phyloP scores from a whole-genome alignment of 2,329 filamentous ascomycete species.

The Botrytis galanthina region DNA sequence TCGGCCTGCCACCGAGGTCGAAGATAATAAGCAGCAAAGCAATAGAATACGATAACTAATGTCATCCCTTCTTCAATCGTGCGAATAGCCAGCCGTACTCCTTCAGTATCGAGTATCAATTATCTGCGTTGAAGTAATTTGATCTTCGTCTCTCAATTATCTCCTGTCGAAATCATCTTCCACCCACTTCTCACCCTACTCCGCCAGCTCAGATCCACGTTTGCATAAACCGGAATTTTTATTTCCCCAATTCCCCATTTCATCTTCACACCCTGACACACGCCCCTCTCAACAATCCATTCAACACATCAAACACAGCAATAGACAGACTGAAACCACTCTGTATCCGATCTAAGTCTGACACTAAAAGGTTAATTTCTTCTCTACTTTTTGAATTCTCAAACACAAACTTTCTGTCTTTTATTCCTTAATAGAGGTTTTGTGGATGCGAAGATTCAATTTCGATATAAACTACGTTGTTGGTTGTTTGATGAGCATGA shows the following conservation, averaged over 20 bases:
- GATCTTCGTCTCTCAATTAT: background rate
- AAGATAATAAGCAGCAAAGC: background rate
- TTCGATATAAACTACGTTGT: fast-evolving
- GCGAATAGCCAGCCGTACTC: background rate
- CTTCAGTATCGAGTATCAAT: background rate
- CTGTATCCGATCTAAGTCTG: background rate
- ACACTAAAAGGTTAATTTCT: background rate
- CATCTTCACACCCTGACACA: background rate
- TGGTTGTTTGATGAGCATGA: fast-evolving
- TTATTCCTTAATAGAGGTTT: background rate
- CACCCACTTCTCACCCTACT: background rate
- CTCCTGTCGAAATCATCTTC: background rate
- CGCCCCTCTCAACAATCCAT: background rate
- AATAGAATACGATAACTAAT: background rate
- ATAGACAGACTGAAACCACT: background rate
- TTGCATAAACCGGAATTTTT: background rate
- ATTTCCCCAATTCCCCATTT: background rate
- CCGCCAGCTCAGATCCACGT: background rate
- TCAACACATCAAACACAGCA: background rate
- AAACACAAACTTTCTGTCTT: background rate
- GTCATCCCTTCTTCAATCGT: background rate
- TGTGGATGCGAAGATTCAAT: background rate
- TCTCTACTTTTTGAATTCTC: background rate
- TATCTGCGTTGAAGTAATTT: background rate
- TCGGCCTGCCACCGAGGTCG: background rate